A percentile compares a stretch with the other conserved stretches of the same genome.
Evolutionary conservation across 2,329 filamentous ascomycete genomes (phyloP).

Genomic region (Rutstroemia sp.): DNA sequence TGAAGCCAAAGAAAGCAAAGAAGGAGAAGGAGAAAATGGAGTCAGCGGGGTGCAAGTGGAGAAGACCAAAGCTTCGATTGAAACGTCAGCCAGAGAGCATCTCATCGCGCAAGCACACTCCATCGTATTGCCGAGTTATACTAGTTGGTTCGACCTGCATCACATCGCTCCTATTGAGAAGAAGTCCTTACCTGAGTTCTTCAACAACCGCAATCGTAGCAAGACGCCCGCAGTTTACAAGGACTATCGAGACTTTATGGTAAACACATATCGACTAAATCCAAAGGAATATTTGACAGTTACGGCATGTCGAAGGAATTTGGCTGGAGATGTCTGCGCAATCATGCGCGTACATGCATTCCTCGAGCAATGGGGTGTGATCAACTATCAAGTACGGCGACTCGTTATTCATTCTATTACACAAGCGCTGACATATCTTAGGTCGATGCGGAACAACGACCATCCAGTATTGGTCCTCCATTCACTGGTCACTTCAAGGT

Average conservation of each 20-base stretch:
- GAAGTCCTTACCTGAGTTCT: constrained; percentile 94
- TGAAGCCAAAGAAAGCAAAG: constrained; percentile 43
- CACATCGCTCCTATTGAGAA: constrained; percentile 83
- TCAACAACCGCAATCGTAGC: constrained; percentile 96
- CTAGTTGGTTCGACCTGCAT: constrained; percentile 99
- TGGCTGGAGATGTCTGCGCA: constrained; percentile 95
- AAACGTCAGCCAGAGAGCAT: constrained; percentile 83
- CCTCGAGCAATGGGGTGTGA: constrained; percentile 95
- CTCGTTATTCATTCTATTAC: background rate
- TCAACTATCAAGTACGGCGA: constrained; percentile 83
- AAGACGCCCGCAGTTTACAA: constrained; percentile 97
- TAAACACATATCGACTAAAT: constrained; percentile 97
- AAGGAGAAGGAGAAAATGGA: constrained; percentile 35
- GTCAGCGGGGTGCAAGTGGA: constrained; percentile 46
- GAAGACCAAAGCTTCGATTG: constrained; percentile 71
- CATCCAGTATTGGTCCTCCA: constrained; percentile 90
- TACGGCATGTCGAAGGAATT: constrained; percentile 87
- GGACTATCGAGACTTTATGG: constrained; percentile 99
- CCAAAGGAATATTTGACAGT: constrained; percentile 95
- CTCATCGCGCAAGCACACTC: constrained; percentile 89
- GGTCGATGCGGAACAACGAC: constrained; percentile 93
- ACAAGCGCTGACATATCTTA: constrained; percentile 33
- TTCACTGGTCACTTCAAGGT: constrained; percentile 98
- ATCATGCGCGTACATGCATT: constrained; percentile 99
- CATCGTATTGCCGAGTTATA: constrained; percentile 95